Base-by-base conservation (phyloP, 2,329 filamentous ascomycete genomes). In the Pezicula radicicola region DNA sequence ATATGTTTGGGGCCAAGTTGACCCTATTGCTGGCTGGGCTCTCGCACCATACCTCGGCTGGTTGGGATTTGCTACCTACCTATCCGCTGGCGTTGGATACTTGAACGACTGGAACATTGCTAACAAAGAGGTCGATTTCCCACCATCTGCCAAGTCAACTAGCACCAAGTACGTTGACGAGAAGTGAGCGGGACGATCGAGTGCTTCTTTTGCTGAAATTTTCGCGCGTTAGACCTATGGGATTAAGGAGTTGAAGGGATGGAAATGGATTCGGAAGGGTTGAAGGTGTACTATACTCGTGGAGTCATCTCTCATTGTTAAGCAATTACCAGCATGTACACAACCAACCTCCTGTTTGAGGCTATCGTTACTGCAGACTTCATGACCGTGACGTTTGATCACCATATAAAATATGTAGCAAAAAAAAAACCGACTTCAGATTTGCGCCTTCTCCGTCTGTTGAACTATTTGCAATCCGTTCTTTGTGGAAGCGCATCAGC, bases 51-150 rank as follows among this genome's bases (percentile, higher is more conserved):
- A 97, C 66, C 72, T 95, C 25, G 88, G 76, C 15, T 97, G 93
- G 93, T 72, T 97, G 61, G 76, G 84, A 49, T 97, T 95, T 66
- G 92, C 91, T 30, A 91, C 88, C 0, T 97, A 97, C 66, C 75
- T 97, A 48, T 90, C 84, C 63, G 83, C 81, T 1, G 84, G 84
- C 0, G 78, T 84, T 3, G 85, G 87, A 1, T 75, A 85, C 57
- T 67, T 91, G 69, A 91, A 91, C 66, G 70, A 75, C 46, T 91
- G 87, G 87, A 77, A 82, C 59, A 72, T 88, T 53, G 63, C 54
- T 3, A 57, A 63, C 50, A 66, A 66, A 60, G 66, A 66, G 49
- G 63, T 66, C 18, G 40, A 56, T 10, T 51, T 41, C 18, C 52
- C 56, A 3, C 59, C 62, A 18, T 49, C 41, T n/a, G 54, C 57